Evolutionary conservation across 2,329 filamentous ascomycete genomes (phyloP).

Genomic region (Elsinoe ampelina): DNA sequence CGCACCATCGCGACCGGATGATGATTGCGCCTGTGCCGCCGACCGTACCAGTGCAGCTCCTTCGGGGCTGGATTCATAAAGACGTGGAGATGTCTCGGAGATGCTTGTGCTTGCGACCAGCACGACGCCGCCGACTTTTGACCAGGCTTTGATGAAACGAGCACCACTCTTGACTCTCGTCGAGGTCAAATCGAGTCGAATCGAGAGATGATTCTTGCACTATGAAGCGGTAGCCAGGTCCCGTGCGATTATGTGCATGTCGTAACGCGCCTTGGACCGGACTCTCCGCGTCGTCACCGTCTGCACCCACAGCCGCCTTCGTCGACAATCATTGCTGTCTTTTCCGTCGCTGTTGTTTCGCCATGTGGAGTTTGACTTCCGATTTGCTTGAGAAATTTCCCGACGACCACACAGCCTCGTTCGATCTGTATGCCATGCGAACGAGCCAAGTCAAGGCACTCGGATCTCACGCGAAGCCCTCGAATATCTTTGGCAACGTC

Average conservation of each 20-base stretch:
- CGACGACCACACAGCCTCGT: conserved; percentile 3
- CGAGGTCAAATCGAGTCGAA: neutral
- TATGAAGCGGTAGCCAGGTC: neutral
- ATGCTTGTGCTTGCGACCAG: conserved; percentile 9
- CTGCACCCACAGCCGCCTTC: neutral
- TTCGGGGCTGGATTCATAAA: neutral
- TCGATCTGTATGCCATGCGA: conserved; percentile 8
- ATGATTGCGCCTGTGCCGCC: neutral
- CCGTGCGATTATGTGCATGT: conserved; percentile 7
- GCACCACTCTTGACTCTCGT: neutral
- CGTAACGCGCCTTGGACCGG: conserved; percentile 2
- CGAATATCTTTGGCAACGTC: neutral
- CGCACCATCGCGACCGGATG: neutral
- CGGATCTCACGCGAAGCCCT: conserved; percentile 10
- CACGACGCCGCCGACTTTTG: neutral
- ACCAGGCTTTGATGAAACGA: neutral
- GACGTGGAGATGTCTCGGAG: conserved; percentile 9
- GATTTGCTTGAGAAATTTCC: neutral
- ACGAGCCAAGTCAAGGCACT: conserved; percentile 8
- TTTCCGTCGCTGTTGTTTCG: neutral
- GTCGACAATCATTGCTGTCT: neutral
- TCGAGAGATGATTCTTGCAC: neutral
- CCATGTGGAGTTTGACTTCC: neutral
- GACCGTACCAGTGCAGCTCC: neutral
- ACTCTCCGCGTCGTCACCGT: neutral